Base-by-base conservation (phyloP, 331 rosid genomes). In the Rhamnella rubrinervis region DNA sequence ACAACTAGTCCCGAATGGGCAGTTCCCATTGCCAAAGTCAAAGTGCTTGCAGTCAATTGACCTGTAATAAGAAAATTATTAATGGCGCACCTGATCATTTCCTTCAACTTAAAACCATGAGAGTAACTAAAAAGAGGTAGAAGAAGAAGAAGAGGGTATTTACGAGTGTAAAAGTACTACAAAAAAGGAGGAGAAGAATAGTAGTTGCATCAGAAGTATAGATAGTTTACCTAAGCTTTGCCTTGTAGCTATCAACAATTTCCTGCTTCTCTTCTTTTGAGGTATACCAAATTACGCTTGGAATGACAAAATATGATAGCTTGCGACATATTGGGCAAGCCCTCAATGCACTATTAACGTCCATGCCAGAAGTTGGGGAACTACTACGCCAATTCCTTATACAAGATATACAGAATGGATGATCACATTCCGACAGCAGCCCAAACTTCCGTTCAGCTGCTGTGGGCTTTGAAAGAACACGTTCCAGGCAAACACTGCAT, bases 21-120 rank as follows among this genome's bases (percentile, higher is more conserved):
- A 95, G 87, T 74, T 91, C 76, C 97, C 97, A 70, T 91, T 84
- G 44, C 99, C 99, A 81, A 95, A 91, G 83, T 89, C 96, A 49
- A 91, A 95, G 85, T 93, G 99, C 82, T 85, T 95, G 89, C 99
- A 95, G 78, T 95, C 97, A 58, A 95, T 95, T 67, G 96, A 91
- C 84, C 98, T 93, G 85, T 73, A 81, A 66, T 53, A 67, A 67
- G 59, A 62, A 59, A 70, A 52, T 56, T 31, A 75, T 65, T 12
- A 59, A 51, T 58, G 55, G 75, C 66, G 51, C 60, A 68, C 9
- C 55, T 55, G 28, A 23, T 19, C 20, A 44, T 65, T 59, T 38
- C 18, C 60, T 50, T 47, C 71, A 69, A 68, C 68, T 28, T 13
- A 15, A 20, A 13, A 25, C 16, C 71, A 50, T 5, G 35, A 7